Evolutionary conservation across 305 asterid genomes (phyloP).

Genomic region (Fraxinus ornus): DNA sequence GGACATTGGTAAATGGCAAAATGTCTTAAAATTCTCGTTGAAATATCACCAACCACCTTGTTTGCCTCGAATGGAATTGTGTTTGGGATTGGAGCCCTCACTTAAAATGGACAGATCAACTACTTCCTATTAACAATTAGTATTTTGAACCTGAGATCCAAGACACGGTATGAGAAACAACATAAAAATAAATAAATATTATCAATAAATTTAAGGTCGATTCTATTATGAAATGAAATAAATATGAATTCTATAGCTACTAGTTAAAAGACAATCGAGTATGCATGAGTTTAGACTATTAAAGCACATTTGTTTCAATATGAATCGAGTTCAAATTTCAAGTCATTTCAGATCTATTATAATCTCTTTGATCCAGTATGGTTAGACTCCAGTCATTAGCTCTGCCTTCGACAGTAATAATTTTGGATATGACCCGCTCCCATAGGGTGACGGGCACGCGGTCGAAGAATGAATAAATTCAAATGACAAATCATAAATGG

Average conservation of each 20-base stretch:
- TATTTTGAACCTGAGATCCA: not conserved
- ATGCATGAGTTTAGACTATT: not conserved
- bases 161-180: not conserved
- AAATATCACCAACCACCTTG: conserved; percentile 31
- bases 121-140: not conserved
- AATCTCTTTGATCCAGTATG: not conserved
- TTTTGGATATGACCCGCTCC: not conserved
- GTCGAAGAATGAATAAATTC: not conserved
- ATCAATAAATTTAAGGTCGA: not conserved
- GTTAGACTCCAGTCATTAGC: not conserved
- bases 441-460: not conserved
- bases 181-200: not conserved
- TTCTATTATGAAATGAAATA: not conserved
- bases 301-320: not conserved
- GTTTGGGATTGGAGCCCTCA: not conserved
- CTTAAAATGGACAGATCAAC: not conserved
- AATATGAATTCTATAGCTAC: not conserved
- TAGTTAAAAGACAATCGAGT: not conserved
- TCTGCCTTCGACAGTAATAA: not conserved
- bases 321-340: not conserved
- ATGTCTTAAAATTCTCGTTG: conserved; percentile 30
- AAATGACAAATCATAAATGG: not conserved
- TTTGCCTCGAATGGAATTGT: conserved; percentile 10
- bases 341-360: not conserved
- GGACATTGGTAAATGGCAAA: conserved; percentile 26